phyloP scores from a whole-genome alignment of 305 asterid species.

The Fraxinus sp. region DNA sequence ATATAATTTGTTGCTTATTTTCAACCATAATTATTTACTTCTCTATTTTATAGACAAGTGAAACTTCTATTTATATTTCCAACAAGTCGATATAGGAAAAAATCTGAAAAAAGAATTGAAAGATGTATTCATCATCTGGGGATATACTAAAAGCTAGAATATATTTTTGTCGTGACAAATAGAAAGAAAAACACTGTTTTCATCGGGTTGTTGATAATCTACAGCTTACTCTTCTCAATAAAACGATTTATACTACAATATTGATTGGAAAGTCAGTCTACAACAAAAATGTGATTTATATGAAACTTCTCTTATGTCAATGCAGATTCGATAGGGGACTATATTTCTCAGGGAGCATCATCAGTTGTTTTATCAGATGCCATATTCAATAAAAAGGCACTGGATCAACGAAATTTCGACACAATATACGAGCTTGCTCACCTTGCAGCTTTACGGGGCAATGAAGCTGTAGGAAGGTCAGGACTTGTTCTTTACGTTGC shows the following conservation, averaged over 20 bases:
- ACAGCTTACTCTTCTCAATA: not conserved
- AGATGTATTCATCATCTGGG: not conserved
- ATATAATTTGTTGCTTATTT: conserved; percentile 1
- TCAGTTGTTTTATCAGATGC: conserved; percentile 85
- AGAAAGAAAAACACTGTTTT: not conserved
- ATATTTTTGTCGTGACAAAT: not conserved
- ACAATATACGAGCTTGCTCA: conserved; percentile 50
- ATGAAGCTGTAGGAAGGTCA: conserved; percentile 52
- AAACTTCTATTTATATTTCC: not conserved
- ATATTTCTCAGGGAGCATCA: conserved; percentile 68
- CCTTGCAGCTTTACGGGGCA: conserved; percentile 47
- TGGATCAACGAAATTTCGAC: conserved; percentile 44
- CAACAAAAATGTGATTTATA: not conserved
- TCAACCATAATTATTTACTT: not conserved
- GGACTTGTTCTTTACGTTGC: not conserved
- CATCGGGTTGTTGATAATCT: not conserved
- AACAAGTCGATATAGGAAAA: not conserved
- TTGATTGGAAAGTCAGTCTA: not conserved
- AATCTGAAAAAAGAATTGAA: not conserved
- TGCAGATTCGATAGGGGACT: conserved; percentile 58
- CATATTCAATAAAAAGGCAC: conserved; percentile 65
- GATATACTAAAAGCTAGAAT: not conserved
- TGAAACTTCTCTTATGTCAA: not conserved
- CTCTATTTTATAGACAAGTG: not conserved
- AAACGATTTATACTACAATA: not conserved